Base-by-base conservation (phyloP, 2,329 filamentous ascomycete genomes). In the Fusarium sp. region DNA sequence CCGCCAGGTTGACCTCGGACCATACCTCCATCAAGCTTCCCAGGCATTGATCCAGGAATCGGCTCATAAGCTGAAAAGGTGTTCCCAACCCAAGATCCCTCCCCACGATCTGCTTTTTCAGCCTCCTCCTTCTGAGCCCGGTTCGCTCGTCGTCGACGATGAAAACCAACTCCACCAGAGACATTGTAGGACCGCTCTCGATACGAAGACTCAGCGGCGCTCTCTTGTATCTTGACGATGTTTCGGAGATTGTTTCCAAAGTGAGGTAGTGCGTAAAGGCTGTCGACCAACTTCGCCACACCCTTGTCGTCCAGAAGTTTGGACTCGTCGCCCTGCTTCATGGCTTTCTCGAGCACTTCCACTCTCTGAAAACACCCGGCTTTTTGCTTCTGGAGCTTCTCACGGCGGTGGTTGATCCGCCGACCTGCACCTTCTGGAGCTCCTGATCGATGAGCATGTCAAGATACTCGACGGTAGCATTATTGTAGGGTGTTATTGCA, bases 401-500 rank as follows among this genome's bases (percentile, higher is more conserved):
- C 7, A 20, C 20, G 55, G 18, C 61, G 42, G 13, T 51, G 10
- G 1, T 36, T n/a, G 55, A 61, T 45, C 41, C 57, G 6, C 63
- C 63, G 20, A 28, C 51, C n/a, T 67, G 36, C 5, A 68, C 55
- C 18, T 57, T 70, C 28, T 58, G 24, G 2, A 30, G 56, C 42
- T 70, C 64, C 7, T 64, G 41, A 1, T 68, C 38, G 4, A 68
- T 64, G 2, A 70, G 54, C 68, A 68, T 64, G 42, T 68, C 59
- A 3, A 68, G 11, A 33, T 70, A 68, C 11, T 60, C 54, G 2
- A 70, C 8, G 2, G 64, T 64, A 1, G 54, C 68, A 10, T 68
- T 59, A 11, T 70, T 70, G 20, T 68, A 64, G 7, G 68, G 59
- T 1, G 64, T 68, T 6, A 61, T 70, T 5, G 59, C 59, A 1